Evolutionary conservation across 2,329 filamentous ascomycete species (phyloP).

Genomic region (Arthrobotrys conoides): DNA sequence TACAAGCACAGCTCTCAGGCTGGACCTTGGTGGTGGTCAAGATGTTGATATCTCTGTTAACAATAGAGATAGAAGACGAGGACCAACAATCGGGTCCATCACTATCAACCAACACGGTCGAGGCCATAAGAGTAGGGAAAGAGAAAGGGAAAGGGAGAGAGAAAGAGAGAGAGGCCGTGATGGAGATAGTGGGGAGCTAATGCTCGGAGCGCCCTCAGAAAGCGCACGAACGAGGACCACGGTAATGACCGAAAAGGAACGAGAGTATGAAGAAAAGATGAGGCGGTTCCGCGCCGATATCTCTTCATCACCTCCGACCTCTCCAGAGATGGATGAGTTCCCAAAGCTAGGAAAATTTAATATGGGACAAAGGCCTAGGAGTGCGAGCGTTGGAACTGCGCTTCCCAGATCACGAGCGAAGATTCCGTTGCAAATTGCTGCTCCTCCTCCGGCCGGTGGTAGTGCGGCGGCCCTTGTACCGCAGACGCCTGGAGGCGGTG

Average conservation of each 20-base stretch:
- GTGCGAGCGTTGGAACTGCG: conserved; percentile 50
- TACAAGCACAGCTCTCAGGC: conserved; percentile 30
- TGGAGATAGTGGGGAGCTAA: conserved; percentile 26
- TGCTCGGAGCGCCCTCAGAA: conserved; percentile 41
- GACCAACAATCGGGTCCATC: conserved; percentile 52
- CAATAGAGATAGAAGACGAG: conserved; percentile 43
- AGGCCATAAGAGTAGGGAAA: conserved; percentile 10
- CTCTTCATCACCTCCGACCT: conserved; percentile 46
- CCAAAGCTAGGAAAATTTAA: conserved; percentile 38
- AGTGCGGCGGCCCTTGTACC: conserved; percentile 10
- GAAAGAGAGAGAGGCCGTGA: conserved; percentile 2
- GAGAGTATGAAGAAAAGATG: conserved; percentile 56
- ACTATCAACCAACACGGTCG: conserved; percentile 48
- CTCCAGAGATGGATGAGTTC: conserved; percentile 48
- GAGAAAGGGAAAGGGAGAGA: neutral
- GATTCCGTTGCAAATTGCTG: conserved; percentile 49
- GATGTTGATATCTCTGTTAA: conserved; percentile 58
- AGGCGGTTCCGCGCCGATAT: conserved; percentile 45
- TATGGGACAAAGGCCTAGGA: conserved; percentile 36
- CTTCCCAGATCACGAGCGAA: conserved; percentile 32
- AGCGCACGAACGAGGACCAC: conserved; percentile 42
- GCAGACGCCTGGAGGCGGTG: conserved; percentile 36
- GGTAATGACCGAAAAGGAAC: conserved; percentile 35
- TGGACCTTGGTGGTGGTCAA: conserved; percentile 54
- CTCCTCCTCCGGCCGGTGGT: conserved; percentile 29